Conservation (phyloP, 805 yeast genomes). For the Kuraishia molischiana region DNA sequence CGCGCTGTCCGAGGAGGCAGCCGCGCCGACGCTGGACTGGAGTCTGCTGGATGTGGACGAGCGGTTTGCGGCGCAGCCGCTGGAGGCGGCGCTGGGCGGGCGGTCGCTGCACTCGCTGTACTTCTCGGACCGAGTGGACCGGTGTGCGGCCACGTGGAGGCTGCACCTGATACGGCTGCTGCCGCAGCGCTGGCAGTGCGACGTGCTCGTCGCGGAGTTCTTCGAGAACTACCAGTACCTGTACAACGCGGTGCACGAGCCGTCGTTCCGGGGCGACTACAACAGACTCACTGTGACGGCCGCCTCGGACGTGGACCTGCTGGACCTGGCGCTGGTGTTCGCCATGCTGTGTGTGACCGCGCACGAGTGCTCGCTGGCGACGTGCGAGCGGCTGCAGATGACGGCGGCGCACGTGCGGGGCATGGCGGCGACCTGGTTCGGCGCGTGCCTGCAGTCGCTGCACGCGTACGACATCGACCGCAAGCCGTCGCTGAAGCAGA, state of each 20-base stretch:
- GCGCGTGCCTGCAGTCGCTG: slow-evolving; percentile 6
- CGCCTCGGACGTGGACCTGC: slow-evolving; percentile 2
- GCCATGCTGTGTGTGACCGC: slow-evolving; percentile 6
- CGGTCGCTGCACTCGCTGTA: not conserved
- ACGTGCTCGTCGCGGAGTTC: slow-evolving; percentile 4
- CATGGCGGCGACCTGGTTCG: slow-evolving; percentile 5
- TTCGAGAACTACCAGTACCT: slow-evolving; percentile 4
- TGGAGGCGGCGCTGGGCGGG: not conserved
- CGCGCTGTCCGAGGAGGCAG: not conserved
- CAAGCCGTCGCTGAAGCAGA: slow-evolving; percentile 6
- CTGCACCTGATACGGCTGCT: slow-evolving; percentile 6
- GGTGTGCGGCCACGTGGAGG: slow-evolving; percentile 3
- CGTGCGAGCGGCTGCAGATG: slow-evolving; percentile 4
- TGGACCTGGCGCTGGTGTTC: slow-evolving; percentile 6
- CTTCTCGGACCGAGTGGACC: not conserved
- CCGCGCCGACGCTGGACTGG: not conserved
- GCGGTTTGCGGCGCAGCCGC: not conserved
- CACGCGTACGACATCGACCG: slow-evolving; percentile 3
- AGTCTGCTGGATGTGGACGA: not conserved
- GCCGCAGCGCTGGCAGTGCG: slow-evolving; percentile 6
- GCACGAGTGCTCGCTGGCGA: not conserved
- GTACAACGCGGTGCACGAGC: slow-evolving; percentile 6
- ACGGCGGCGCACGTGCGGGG: not conserved
- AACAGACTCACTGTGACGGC: slow-evolving; percentile 3
- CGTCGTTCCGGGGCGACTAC: slow-evolving; percentile 4